These are phyloP conservation scores for Mycena capillaripes DNA, from an alignment of 768 basidiomycete genomes.

Conservation along the genomic window DNA sequence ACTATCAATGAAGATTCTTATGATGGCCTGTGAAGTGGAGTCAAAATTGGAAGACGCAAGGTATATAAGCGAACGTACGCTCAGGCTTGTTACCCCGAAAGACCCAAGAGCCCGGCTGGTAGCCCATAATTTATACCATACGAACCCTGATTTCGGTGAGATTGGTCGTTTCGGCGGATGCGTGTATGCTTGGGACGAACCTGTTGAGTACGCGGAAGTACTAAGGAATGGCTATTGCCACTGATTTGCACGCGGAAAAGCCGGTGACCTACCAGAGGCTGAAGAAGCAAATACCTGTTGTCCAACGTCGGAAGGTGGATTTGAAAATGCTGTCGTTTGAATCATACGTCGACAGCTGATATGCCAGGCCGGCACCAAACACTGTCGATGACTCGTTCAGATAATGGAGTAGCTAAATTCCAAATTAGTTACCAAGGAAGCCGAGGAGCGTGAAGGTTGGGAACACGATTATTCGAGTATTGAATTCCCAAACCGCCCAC, in stretches of 20 bases:
- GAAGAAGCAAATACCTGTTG: slow-evolving; percentile 17
- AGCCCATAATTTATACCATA: slow-evolving; percentile 1
- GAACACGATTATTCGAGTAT: neutral
- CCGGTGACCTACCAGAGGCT: neutral
- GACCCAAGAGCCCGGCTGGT: neutral
- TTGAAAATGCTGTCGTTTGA: neutral
- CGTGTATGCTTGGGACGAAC: neutral
- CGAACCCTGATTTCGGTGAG: neutral
- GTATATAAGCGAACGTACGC: neutral
- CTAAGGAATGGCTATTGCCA: neutral
- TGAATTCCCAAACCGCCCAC: neutral
- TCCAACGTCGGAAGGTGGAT: neutral
- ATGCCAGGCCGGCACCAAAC: neutral
- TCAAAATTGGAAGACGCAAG: neutral
- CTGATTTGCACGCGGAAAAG: too few relatives aligned
- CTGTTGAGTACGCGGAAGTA: neutral
- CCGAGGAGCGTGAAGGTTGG: neutral
- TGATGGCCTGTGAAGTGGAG: neutral
- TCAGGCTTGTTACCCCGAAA: neutral
- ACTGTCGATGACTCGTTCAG: neutral
- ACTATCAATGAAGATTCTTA: slow-evolving; percentile 14
- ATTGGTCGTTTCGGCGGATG: too few relatives aligned
- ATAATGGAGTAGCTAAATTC: neutral
- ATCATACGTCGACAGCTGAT: neutral
- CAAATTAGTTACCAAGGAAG: neutral